A percentile compares a stretch with the other conserved stretches of the same genome.
phyloP scores from a whole-genome alignment of 768 basidiomycete species.

The Exidia glandulosa region DNA sequence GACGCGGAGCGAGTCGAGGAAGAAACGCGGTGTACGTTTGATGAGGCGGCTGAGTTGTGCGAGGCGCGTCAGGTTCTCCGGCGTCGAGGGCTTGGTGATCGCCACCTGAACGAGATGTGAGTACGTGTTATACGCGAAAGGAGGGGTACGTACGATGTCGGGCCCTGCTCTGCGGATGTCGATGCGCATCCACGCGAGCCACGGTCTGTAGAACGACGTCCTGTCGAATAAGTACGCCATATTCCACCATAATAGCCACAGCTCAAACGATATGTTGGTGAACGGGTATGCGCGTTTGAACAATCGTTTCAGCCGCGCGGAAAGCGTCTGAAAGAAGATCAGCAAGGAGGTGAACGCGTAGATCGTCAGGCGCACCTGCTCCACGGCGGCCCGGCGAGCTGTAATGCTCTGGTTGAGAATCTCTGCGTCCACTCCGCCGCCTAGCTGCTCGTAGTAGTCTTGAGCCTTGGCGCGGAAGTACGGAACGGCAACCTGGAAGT shows the following conservation, averaged over 20 bases:
- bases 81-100: background rate
- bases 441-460: constrained; percentile 83
- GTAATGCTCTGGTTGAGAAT: constrained; percentile 39
- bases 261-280: constrained; percentile 63
- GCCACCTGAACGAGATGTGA: background rate
- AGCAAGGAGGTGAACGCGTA: background rate
- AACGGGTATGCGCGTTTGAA: constrained; percentile 79
- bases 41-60: constrained; percentile 33
- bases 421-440: constrained; percentile 68
- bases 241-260: constrained; percentile 78
- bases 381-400: constrained; percentile 29
- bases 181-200: constrained; percentile 78
- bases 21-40: constrained; percentile 42
- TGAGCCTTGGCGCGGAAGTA: constrained; percentile 83
- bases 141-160: constrained; percentile 23
- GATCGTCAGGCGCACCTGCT: constrained; percentile 18
- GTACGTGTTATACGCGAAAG: constrained; percentile 1
- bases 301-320: constrained; percentile 34
- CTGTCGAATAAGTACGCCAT: constrained; percentile 83
- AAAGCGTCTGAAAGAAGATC: constrained; percentile 6
- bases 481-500: constrained; percentile 69
- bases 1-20: constrained; percentile 69
- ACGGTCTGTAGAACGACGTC: constrained; percentile 81
- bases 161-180: constrained; percentile 69
- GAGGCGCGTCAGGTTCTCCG: background rate